Percentiles rank a stretch among this genome's conserved stretches.
These are phyloP conservation scores for Candida glaebosa DNA, from an alignment of 805 yeast genomes.

Conservation along the genomic window DNA sequence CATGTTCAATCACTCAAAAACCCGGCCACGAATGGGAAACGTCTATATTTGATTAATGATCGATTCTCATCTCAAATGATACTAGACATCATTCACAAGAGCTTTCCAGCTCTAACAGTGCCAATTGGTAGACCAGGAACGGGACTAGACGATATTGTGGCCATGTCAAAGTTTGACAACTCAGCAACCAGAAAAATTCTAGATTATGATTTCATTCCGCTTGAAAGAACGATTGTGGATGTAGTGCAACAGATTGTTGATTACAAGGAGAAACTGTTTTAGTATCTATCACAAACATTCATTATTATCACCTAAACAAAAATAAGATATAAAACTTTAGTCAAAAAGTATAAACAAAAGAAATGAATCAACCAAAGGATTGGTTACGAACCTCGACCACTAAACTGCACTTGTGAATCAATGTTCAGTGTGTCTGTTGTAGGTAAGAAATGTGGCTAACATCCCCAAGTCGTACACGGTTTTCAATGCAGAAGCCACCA, in stretches of 20 bases:
- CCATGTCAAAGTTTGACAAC: constrained; percentile 10
- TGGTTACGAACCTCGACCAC: too few species aligned
- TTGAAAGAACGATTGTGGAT: constrained; percentile 41
- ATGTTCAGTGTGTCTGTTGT: constrained; percentile 20
- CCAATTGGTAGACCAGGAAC: constrained; percentile 11
- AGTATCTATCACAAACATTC: neutral
- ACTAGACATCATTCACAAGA: constrained; percentile 19
- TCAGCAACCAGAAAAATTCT: constrained; percentile 31
- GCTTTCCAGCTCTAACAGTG: constrained; percentile 17
- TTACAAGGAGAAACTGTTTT: too few species aligned
- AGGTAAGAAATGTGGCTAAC: constrained; percentile 22
- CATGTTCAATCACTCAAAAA: constrained; percentile 18
- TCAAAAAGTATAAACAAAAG: too few species aligned
- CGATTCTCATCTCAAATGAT: constrained; percentile 20
- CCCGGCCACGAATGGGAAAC: constrained; percentile 22
- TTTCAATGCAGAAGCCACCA: constrained; percentile 39
- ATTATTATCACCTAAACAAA: neutral
- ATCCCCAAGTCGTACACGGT: constrained; percentile 40
- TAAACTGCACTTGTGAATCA: too few species aligned
- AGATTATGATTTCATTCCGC: constrained; percentile 34
- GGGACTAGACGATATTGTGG: constrained; percentile 18
- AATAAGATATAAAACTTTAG: too few species aligned
- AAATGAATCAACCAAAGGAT: too few species aligned
- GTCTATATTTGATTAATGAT: constrained; percentile 20
- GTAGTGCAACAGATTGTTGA: constrained; percentile 33